Base-by-base conservation (phyloP, 345 rosid genomes). In the Eucalyptus tenuipes region DNA sequence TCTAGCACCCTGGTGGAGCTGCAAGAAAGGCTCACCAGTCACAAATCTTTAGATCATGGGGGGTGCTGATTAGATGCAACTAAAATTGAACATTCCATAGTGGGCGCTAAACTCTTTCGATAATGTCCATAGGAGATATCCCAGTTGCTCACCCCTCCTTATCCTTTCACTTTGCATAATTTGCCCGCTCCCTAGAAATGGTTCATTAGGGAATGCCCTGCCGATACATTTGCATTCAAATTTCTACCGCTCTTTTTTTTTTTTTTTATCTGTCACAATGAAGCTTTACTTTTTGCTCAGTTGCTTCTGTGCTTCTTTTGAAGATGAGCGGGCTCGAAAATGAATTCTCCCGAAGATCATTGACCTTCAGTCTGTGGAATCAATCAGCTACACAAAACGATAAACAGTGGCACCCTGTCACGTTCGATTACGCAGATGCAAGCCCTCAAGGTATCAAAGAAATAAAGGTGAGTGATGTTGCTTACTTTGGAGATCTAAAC, bases 311-410 rank as follows among this genome's bases (percentile, higher is more conserved):
- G 84, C 45, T 20, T 37, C 84, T 75, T 75, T 40, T 75, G 24
- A 48, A 87, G 92, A 52, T 90, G 61, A 81, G 88, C 10, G 92
- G 87, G 50, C 45, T 89, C 0, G 92, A 90, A 55, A 40, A 90
- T 85, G 89, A 90, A 55, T 31, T 89, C 40, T 87, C 85, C 24
- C 87, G 68, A 68, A 89, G 90, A 71, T 80, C 90, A 85, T 25
- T 87, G 88, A 89, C 92, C 50, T 90, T 87, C 88, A 85, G 89
- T 15, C 49, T 13, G 40, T 90, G 90, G 90, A 79, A 87, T 87
- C 49, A 86, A 50, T 75, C 84, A 37, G 47, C 47, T 40, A 40
- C 84, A 40, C 47, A 40, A 37, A 20, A 75, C 29, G 84, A 75
- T 75, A 22, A 48, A 47, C 53, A 31, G 49, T 90, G 91, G 90